Evolutionary conservation across 176 grass and related monocot species (phyloP), one percentile per base, ranked within the genome.

Genomic region (Neostapfia colusana): DNA sequence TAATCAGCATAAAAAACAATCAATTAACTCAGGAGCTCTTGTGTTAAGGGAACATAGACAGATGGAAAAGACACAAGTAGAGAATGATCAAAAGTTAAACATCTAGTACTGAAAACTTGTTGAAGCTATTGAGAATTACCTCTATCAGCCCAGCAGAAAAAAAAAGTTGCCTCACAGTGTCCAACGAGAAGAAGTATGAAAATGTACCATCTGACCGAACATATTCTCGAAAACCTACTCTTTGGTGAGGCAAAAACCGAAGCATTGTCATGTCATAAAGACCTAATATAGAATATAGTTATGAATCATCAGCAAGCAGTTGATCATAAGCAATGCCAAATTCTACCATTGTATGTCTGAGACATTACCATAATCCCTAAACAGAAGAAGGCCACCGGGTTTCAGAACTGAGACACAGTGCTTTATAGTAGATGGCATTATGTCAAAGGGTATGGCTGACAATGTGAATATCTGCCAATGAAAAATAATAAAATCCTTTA

Each of bases 201-300:
- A 91, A 78, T 41, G 95, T 97, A 50, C 91, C 86, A 93, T 97
- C 95, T 27, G 82, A 89, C 44, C 95, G 88, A 70, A 93, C 89
- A 83, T 97, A 97, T 84, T 92, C 91, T 57, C 84, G 78, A 82
- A 84, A 91, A 11, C 91, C 89, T 69, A 92, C 79, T 89, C 87
- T 91, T 86, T 97, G 95, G 54, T 90, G 79, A 4, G 90, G 82
- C 41, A 80, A 79, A 84, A 97, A 97, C 60, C 91, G 84, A 42
- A 97, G 86, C 95, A 97, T 97, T 55, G 94, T 97, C 95, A 93
- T 97, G 83, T 97, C 95, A 84, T 97, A 97, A 31, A 97, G 82
- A 69, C 95, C 95, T 97, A n/a, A n/a, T n/a, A n/a, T n/a, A n/a
- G n/a, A 67, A 60, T 73, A 67, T 7, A 6, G 25, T 21, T 40